phyloP scores from a whole-genome alignment of 2,329 filamentous ascomycete genomes.

The Claviceps spartinae region DNA sequence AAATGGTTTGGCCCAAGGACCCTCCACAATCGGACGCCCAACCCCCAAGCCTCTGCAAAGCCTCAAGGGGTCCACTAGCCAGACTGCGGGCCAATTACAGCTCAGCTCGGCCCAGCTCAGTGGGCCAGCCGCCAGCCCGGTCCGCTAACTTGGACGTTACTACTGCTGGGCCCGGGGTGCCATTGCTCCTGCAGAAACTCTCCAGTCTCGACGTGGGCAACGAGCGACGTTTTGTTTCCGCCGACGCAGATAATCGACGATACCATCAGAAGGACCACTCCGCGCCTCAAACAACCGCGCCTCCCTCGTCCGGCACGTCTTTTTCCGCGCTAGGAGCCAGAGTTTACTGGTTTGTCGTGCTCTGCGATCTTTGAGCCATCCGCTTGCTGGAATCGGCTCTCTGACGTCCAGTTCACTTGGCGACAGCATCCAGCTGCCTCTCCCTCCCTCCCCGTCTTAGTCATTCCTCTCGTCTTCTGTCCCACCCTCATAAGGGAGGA shows the following conservation, averaged over 20 bases:
- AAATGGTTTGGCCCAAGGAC: too few species aligned
- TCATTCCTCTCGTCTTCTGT: neutral
- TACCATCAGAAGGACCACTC: neutral
- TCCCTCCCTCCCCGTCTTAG: neutral
- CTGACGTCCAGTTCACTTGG: neutral
- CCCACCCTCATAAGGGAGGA: neutral
- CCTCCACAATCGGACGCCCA: too few species aligned
- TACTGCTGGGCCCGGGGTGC: neutral
- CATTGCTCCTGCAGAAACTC: neutral
- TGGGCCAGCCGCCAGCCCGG: neutral
- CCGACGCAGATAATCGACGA: conserved; percentile 1
- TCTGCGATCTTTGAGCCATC: neutral
- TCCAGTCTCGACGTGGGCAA: neutral
- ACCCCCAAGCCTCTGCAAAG: too few species aligned
- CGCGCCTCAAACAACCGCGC: neutral
- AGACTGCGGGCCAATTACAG: too few species aligned
- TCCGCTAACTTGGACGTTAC: neutral
- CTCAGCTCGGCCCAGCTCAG: neutral
- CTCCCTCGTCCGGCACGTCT: neutral
- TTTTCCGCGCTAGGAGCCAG: neutral
- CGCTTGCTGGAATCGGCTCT: neutral
- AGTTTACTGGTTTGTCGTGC: neutral
- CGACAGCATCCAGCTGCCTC: neutral
- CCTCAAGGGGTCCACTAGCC: too few species aligned
- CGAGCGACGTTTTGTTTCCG: conserved; percentile 1